These are phyloP conservation scores for Stipa capillata DNA, from an alignment of 176 grass and related monocot genomes.

Conservation along the genomic window DNA sequence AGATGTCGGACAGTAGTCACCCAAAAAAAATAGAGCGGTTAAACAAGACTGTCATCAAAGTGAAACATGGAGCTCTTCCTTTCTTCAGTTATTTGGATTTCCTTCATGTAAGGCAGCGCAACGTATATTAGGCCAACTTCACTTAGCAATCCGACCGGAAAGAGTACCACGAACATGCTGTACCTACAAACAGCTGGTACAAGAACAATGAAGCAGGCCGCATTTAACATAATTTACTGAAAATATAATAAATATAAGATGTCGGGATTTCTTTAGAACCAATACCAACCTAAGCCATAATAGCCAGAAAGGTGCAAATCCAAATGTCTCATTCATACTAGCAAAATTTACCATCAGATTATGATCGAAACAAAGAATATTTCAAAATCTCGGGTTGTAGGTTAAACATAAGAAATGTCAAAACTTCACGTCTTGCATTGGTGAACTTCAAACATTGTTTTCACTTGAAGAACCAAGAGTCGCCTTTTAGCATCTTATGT, in stretches of 20 bases:
- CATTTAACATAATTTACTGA: neutral
- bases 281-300: conserved; percentile 57
- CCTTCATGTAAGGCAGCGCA: conserved; percentile 19
- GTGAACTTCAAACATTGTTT: neutral
- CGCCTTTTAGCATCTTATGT: neutral
- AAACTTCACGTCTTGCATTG: neutral
- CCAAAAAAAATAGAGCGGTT: neutral
- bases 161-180: neutral
- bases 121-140: neutral
- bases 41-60: neutral
- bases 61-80: neutral
- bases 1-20: neutral
- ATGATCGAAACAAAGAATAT: neutral
- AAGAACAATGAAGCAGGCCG: neutral
- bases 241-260: neutral
- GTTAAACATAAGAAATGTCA: neutral
- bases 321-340: conserved; percentile 50
- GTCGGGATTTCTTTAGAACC: neutral
- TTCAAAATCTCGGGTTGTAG: neutral
- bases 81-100: neutral
- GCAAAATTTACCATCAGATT: neutral
- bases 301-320: conserved; percentile 43
- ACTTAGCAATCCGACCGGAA: neutral
- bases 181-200: neutral
- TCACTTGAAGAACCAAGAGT: neutral